Base-by-base conservation (phyloP, 169 alveolate genomes). In the Plasmodium fragile region DNA sequence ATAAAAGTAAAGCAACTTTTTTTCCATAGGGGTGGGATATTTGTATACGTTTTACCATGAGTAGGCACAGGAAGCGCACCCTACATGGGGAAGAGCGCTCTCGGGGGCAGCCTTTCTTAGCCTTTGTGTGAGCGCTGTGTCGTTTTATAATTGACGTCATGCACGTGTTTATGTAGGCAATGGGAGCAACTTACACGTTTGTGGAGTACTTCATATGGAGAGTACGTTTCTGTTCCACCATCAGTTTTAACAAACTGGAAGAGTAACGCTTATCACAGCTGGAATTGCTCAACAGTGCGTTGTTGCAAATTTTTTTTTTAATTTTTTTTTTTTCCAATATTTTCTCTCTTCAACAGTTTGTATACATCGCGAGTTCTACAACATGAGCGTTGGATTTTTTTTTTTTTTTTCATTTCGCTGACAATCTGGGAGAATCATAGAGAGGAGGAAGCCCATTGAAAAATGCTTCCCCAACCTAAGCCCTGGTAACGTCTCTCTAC, bases 271-370 rank as follows among this genome's bases (percentile, higher is more conserved):
- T 65, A 8, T 65, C 4, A 65, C 34, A 18, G 36, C 36, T 22
- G 75, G 75, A 65, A 65, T 65, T 65, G 75, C 36, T 65, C 36
- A 22, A 34, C 75, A 65, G 75, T 65, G 75, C 75, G 30, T 65
- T 65, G 41, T 65, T 18, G 4, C 75, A 18, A 65, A 10, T 22
- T 65, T 22, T 65, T 65, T 65, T 65, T 59, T 13, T 59, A 39
- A 39, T 4, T 4, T 65, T 65, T 65, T 65, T 22, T 65, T 18
- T 59, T 59, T 13, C 16, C 34, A 59, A 22, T 4, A 65, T 65
- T 55, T 55, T 55, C 30, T 55, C 22, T 22, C 8, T 65, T 28
- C 13, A 65, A 5, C 30, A 65, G 36, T 18, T 65, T 65, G 75
- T 65, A 65, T 65, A 34, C 30, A 25, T 65, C 30, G 30, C 75